Percentiles rank a stretch among this genome's conserved stretches.
phyloP scores from a whole-genome alignment of 176 grass and related monocot genomes.

The Aegilops tauschii region DNA sequence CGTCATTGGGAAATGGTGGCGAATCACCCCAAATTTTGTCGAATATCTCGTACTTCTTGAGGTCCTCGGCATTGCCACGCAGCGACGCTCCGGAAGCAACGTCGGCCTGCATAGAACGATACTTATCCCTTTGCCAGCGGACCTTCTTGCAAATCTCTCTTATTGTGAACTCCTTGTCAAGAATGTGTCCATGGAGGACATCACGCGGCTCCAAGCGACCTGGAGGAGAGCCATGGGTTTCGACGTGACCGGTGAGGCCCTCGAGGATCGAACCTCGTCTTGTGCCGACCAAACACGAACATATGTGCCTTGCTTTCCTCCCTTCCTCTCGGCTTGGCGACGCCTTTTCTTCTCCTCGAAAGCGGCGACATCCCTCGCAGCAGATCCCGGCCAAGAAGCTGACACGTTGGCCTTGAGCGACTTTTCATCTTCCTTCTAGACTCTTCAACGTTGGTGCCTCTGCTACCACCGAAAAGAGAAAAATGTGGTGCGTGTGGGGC shows the following conservation, averaged over 20 bases:
- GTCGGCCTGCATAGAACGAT: background rate
- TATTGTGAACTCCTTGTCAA: slow-evolving; percentile 18
- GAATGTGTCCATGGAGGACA: background rate
- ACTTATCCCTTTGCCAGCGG: background rate
- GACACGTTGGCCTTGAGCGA: background rate
- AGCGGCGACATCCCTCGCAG: background rate
- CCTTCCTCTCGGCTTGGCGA: no score
- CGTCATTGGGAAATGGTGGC: background rate
- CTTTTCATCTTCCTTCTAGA: background rate
- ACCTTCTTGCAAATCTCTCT: slow-evolving; percentile 24
- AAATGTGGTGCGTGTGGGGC: no score
- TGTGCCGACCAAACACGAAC: background rate
- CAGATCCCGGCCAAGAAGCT: no score
- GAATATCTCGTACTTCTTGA: background rate
- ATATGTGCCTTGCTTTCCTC: background rate
- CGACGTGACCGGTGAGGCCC: background rate
- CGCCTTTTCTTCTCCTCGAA: background rate
- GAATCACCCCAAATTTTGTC: background rate
- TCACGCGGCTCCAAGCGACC: background rate
- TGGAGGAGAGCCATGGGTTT: background rate
- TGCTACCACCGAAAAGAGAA: no score
- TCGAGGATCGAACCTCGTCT: slow-evolving; percentile 22
- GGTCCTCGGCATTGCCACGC: background rate
- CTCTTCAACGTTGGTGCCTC: no score
- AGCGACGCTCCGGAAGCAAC: background rate